Conservation (phyloP, 1,284 basidiomycete species). For the Austroboletus novae-zelandiae region DNA sequence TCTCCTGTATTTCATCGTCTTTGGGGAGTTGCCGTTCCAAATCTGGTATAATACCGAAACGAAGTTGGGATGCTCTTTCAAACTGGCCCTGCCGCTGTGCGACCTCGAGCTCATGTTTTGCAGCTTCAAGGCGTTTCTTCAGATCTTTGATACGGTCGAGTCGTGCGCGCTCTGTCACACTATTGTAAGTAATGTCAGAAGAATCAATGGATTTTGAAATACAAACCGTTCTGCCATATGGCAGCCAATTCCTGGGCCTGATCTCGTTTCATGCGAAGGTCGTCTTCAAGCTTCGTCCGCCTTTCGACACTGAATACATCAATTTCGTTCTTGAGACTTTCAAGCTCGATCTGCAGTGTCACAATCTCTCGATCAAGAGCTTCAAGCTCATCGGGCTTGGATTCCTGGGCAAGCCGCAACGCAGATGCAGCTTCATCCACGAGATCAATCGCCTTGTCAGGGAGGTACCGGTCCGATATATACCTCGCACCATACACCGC, state of each 20-base stretch:
- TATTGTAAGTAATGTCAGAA: not conserved
- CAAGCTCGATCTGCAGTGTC: constrained; percentile 87
- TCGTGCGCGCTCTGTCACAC: constrained; percentile 63
- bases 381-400: constrained; percentile 86
- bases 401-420: constrained; percentile 88
- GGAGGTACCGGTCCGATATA: constrained; percentile 82
- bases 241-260: constrained; percentile 63
- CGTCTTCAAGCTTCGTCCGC: constrained; percentile 61
- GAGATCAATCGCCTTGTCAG: constrained; percentile 89
- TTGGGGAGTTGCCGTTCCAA: constrained; percentile 75
- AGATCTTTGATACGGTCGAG: constrained; percentile 76
- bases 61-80: constrained; percentile 77
- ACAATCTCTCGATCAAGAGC: constrained; percentile 80
- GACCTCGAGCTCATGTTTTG: constrained; percentile 84
- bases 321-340: constrained; percentile 85
- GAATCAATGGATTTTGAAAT: not conserved
- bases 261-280: constrained; percentile 57
- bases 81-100: constrained; percentile 85
- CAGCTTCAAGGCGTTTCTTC: constrained; percentile 80
- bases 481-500: constrained; percentile 82
- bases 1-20: constrained; percentile 42
- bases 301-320: constrained; percentile 82
- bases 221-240: constrained; percentile 69
- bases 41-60: constrained; percentile 84
- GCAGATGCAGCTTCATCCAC: constrained; percentile 89